Base-by-base conservation (phyloP, 2,329 filamentous ascomycete species). In the Pyrenochaeta sp. region DNA sequence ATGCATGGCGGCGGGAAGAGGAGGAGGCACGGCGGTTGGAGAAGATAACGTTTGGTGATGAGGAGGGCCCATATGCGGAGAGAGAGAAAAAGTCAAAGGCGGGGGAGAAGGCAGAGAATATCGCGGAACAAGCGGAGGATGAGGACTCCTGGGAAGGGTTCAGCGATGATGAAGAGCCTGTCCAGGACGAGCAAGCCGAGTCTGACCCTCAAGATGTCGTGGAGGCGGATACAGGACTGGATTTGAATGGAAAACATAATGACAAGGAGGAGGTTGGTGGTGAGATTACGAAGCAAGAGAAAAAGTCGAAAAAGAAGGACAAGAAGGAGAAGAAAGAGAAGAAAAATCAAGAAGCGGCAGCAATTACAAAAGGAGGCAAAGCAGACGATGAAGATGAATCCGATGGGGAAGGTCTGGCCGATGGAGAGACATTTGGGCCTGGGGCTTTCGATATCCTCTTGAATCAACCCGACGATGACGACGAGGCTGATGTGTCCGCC, bases 401-500 rank as follows among this genome's bases (percentile, higher is more conserved):
- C 44, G 63, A 51, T 10, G 45, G 49, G 2, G 53, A 55, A 14
- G 53, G 45, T 1, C 49, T 29, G 13, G 47, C 44, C 6, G 55
- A 50, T 38, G 68, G 69, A 31, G 63, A 71, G 30, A 50, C 55
- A 0, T 54, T 58, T 19, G 59, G 57, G 9, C 57, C 52, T 60
- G 68, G 62, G 52, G 72, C 63, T 74, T 89, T 89, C 55, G 67
- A 77, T 34, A 79, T 79, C 31, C 70, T 88, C 10, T 77, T 73
- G 35, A 70, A 80, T 19, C 75, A 80, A 32, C 71, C 63, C 4
- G 78, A 81, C n/a, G 71, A 72, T 2, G 76, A 85, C 9, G 79
- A 83, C 40, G 85, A 83, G 21, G 76, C 84, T 10, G 86, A 94
- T 64, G 80, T 95, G 38, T 89, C 89, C 10, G 86, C 83, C 19